Percentiles rank a stretch among this genome's conserved stretches.
Evolutionary conservation across 768 basidiomycete species (phyloP).

Genomic region (Pleurotus pulmonarius): DNA sequence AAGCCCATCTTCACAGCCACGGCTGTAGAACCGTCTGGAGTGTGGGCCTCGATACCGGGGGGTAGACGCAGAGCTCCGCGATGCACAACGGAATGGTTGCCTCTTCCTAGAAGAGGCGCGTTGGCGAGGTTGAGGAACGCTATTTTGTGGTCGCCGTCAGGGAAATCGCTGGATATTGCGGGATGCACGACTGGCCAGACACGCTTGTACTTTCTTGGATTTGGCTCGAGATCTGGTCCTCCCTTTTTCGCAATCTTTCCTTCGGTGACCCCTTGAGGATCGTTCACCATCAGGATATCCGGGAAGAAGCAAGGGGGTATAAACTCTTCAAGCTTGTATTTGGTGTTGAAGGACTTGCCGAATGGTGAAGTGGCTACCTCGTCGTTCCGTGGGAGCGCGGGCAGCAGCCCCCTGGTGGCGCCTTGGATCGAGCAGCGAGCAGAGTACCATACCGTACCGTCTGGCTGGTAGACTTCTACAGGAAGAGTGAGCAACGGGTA

Average conservation of each 20-base stretch:
- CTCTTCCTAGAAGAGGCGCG: background rate
- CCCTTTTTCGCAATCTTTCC: background rate
- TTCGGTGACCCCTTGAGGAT: constrained; percentile 3
- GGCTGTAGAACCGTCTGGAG: background rate
- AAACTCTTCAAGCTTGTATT: constrained; percentile 3
- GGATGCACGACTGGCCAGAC: constrained; percentile 1
- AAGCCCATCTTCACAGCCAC: constrained; percentile 1
- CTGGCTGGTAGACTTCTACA: background rate
- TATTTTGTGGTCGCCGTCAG: background rate
- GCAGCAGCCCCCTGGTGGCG: background rate
- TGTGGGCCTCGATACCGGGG: background rate
- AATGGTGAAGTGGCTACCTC: background rate
- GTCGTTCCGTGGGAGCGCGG: background rate
- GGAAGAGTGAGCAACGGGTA: background rate
- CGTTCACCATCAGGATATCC: constrained; percentile 3
- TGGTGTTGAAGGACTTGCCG: background rate
- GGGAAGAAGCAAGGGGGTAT: background rate
- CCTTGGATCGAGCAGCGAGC: background rate
- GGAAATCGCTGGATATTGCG: background rate
- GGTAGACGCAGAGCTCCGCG: background rate
- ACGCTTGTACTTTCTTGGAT: background rate
- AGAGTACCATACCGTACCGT: background rate
- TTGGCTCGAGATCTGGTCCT: background rate
- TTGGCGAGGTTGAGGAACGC: background rate
- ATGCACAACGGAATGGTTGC: constrained; percentile 1